Percentiles rank a stretch among this genome's conserved stretches.
Conservation (phyloP, 148 eudicot genomes). For the Fallopia convolvulus region DNA sequence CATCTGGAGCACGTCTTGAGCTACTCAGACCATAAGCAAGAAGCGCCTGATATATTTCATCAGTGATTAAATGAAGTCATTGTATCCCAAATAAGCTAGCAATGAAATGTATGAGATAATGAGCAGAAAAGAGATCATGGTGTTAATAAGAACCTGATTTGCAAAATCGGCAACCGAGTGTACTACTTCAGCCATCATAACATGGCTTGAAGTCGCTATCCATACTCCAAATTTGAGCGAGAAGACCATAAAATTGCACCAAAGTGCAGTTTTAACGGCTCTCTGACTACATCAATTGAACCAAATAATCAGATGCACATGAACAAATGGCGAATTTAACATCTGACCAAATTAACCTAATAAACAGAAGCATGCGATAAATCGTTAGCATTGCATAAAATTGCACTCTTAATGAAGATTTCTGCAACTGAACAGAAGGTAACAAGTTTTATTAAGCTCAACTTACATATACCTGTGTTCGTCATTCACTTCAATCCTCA, state of each 20-base stretch:
- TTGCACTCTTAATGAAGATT: too few species aligned
- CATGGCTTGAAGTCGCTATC: conserved; percentile 85
- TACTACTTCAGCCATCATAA: conserved; percentile 86
- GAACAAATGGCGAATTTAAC: neutral
- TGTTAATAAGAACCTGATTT: conserved; percentile 56
- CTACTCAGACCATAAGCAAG: conserved; percentile 95
- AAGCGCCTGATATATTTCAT: conserved; percentile 48
- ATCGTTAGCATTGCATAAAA: neutral
- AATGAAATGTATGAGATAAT: neutral
- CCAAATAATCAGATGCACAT: neutral
- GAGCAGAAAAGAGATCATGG: neutral
- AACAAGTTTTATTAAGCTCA: neutral
- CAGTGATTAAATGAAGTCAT: too few species aligned
- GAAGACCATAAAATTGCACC: conserved; percentile 95
- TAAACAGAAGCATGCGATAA: neutral
- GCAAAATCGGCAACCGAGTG: conserved; percentile 94
- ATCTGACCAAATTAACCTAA: neutral
- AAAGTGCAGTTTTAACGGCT: conserved; percentile 88
- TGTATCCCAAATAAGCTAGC: neutral
- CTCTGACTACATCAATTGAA: conserved; percentile 47
- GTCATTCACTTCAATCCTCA: conserved; percentile 54
- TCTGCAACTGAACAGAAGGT: neutral
- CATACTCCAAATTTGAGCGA: conserved; percentile 97
- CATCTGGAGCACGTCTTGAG: conserved; percentile 97
- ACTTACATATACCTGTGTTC: conserved; percentile 40